Base-by-base conservation (phyloP, 2,329 filamentous ascomycete species). In the Diaporthe batatas region DNA sequence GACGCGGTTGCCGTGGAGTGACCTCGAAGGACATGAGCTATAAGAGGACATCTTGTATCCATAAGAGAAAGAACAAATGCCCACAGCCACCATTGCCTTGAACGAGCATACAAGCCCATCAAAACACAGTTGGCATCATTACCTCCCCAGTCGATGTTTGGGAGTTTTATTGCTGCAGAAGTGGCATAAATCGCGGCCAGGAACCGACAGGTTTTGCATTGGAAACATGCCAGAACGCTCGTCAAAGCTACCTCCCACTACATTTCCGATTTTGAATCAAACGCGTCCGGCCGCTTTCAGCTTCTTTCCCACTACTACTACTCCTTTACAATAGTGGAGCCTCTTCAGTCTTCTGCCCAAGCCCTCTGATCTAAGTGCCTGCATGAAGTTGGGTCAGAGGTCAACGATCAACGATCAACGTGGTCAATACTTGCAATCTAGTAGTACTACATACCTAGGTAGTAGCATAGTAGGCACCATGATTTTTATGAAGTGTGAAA, bases 351-450 rank as follows among this genome's bases (percentile, higher is more conserved):
- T 51, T 65, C n/a, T 51, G 44, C 62, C 62, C 62, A 36, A 51
- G 62, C 29, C 32, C 44, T 44, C 62, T 65, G 44, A 51, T 29
- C n/a, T 51, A 6, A 65, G 59, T 23, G 29, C 34, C 39, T 16
- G 39, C 39, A 64, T 8, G 59, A 8, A 49, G 7, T 65, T 65
- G 62, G 62, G 47, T 29, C 62, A 67, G n/a, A 23, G 39, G 47
- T 25, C 47, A 53, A 53, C 32, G 32, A 67, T 29, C 62, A 14
- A 67, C 32, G 32, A 53, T 29, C 62, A 14, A 53, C 62, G 32
- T 67, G 47, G 39, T 51, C 47, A 67, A 53, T 39, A 53, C n/a
- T 32, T 51, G 11, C 21, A 51, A n/a, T 5, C 44, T 11, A n/a
- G n/a, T n/a, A n/a, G n/a, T n/a, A n/a, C n/a, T n/a, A n/a, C n/a